A percentile compares a stretch with the other conserved stretches of the same genome.
phyloP scores from a whole-genome alignment of 2,329 filamentous ascomycete genomes.

The Emmonsiellopsis sp. region DNA sequence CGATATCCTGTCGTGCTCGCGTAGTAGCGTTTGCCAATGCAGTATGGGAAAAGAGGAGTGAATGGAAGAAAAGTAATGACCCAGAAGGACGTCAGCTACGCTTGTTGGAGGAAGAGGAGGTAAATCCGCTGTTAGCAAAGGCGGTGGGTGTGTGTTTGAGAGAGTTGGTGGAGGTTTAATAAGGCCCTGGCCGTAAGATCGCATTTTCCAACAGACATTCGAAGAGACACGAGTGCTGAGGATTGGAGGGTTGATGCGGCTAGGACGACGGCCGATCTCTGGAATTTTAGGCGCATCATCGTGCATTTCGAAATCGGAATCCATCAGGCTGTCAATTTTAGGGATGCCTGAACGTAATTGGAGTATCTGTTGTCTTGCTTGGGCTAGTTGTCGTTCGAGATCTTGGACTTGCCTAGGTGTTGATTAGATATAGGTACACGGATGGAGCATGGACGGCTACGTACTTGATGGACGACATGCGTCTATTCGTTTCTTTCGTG shows the following conservation, averaged over 20 bases:
- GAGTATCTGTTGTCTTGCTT: conserved; percentile 69
- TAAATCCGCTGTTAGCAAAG: conserved; percentile 39
- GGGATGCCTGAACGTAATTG: conserved; percentile 58
- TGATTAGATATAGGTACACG: conserved; percentile 5
- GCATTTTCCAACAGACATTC: conserved; percentile 61
- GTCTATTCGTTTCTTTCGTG: conserved; percentile 94
- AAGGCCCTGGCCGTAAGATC: conserved; percentile 64
- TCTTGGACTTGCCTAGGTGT: conserved; percentile 72
- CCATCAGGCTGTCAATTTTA: conserved; percentile 38
- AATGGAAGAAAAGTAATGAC: conserved; percentile 64
- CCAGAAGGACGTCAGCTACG: conserved; percentile 61
- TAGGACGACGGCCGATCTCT: conserved; percentile 56
- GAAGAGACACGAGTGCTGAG: conserved; percentile 54
- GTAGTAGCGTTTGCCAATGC: conserved; percentile 76
- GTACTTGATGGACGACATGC: conserved; percentile 94
- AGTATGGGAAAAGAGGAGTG: conserved; percentile 77
- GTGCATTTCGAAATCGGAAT: conserved; percentile 29
- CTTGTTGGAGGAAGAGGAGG: conserved; percentile 62
- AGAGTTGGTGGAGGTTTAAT: conserved; percentile 68
- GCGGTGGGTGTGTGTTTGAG: conserved; percentile 43
- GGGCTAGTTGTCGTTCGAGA: conserved; percentile 79
- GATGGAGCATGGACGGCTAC: conserved; percentile 3
- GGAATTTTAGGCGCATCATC: conserved; percentile 49
- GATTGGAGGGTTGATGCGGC: conserved; percentile 50
- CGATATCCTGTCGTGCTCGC: conserved; percentile 69